These are phyloP conservation scores for Geotrichum phurueaensis DNA, from an alignment of 1,139 yeast genomes.

Conservation along the genomic window DNA sequence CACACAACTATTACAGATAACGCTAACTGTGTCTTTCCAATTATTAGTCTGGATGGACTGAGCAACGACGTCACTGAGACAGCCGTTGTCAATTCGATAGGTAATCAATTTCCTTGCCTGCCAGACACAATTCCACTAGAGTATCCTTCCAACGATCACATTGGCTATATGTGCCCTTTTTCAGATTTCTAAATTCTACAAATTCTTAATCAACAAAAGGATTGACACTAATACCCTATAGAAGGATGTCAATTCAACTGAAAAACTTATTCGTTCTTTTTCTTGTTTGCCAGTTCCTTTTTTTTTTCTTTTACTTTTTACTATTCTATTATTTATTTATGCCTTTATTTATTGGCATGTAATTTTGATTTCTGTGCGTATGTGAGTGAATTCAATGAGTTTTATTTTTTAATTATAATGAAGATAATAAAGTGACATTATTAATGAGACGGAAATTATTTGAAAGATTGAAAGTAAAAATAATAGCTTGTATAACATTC, in stretches of 20 bases:
- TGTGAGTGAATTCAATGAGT: too few species aligned
- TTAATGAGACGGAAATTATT: neutral
- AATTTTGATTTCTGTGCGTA: neutral
- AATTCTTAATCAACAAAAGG: neutral
- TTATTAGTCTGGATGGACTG: neutral
- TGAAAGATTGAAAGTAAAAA: too few species aligned
- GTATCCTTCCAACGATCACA: neutral
- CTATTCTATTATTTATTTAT: neutral
- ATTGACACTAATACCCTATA: neutral
- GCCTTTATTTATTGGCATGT: neutral
- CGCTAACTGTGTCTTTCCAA: neutral
- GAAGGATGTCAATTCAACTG: neutral
- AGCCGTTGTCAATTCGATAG: too few species aligned
- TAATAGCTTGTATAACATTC: too few species aligned
- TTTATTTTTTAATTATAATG: neutral
- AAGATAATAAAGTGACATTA: neutral
- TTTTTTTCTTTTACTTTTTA: neutral
- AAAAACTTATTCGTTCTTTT: neutral
- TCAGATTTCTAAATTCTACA: neutral
- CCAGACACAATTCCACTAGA: neutral
- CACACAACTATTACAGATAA: neutral
- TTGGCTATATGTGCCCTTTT: neutral
- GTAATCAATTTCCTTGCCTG: too few species aligned
- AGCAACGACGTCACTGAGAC: neutral
- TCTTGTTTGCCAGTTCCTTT: neutral